phyloP scores from a whole-genome alignment of 2,329 filamentous ascomycete species.

The Cadophora sp. region DNA sequence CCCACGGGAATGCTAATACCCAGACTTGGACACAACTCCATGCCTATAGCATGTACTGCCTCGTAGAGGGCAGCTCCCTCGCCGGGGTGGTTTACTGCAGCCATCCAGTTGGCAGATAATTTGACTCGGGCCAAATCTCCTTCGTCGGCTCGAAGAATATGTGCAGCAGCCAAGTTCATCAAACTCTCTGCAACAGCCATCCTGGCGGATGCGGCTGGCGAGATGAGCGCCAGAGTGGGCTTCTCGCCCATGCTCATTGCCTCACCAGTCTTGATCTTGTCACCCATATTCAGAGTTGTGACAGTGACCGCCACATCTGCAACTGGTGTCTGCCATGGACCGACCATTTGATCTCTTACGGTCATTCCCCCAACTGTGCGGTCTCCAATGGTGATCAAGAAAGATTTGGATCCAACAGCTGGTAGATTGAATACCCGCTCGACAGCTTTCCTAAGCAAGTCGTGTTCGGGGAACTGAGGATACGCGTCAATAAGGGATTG shows the following conservation, averaged over 20 bases:
- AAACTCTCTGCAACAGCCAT: slow-evolving; percentile 97
- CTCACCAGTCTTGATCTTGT: slow-evolving; percentile 81
- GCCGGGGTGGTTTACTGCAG: slow-evolving; percentile 89
- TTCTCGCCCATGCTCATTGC: slow-evolving; percentile 99
- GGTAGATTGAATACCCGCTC: slow-evolving; percentile 84
- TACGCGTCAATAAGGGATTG: slow-evolving; percentile 66
- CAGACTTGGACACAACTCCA: slow-evolving; percentile 90
- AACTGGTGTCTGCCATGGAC: slow-evolving; percentile 93
- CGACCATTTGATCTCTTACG: slow-evolving; percentile 92
- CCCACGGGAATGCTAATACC: slow-evolving; percentile 94
- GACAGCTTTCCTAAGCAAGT: slow-evolving; percentile 68
- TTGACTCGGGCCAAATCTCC: slow-evolving; percentile 76
- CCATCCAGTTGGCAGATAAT: slow-evolving; percentile 99
- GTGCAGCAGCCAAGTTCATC: slow-evolving; percentile 88
- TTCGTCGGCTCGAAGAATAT: slow-evolving; percentile 51
- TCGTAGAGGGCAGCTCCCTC: slow-evolving; percentile 94
- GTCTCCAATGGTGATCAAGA: slow-evolving; percentile 96
- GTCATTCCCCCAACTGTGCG: slow-evolving; percentile 90
- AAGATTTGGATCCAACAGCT: slow-evolving; percentile 94
- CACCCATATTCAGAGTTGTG: slow-evolving; percentile 72
- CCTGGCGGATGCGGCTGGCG: slow-evolving; percentile 85
- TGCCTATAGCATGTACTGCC: slow-evolving; percentile 89
- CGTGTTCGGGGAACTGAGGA: slow-evolving; percentile 43
- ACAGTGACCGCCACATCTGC: slow-evolving; percentile 93
- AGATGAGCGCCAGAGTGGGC: slow-evolving; percentile 87